phyloP scores from a whole-genome alignment of 1,284 basidiomycete genomes.

The Ceratobasidium sp. region DNA sequence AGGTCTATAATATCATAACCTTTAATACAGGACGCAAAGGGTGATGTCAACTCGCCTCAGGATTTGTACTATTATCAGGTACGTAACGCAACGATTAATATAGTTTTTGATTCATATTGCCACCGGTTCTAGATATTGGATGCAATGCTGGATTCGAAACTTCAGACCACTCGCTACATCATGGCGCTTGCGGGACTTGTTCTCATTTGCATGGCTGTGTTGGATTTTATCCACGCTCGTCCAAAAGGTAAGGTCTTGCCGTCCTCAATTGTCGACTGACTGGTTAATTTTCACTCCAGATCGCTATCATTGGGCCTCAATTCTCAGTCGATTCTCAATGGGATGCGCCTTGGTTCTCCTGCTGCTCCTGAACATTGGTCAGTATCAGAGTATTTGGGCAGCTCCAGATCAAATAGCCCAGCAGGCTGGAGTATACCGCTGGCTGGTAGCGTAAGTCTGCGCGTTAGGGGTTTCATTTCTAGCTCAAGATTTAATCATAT shows the following conservation, averaged over 20 bases:
- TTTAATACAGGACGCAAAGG: constrained; percentile 1
- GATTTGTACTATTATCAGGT: constrained; percentile 22
- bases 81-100: neutral
- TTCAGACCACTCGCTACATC: constrained; percentile 23
- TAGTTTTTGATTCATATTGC: neutral
- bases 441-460: constrained; percentile 17
- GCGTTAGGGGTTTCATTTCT: too few relatives aligned
- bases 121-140: constrained; percentile 27
- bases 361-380: constrained; percentile 14
- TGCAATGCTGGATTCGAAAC: constrained; percentile 4
- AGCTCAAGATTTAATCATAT: neutral
- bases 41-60: neutral
- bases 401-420: constrained; percentile 4
- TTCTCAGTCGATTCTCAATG: constrained; percentile 13
- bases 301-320: constrained; percentile 27
- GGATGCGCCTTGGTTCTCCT: neutral
- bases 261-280: neutral
- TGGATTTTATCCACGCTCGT: constrained; percentile 7
- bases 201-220: constrained; percentile 1
- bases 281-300: neutral
- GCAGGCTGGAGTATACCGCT: constrained; percentile 3
- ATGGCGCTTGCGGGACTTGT: constrained; percentile 10
- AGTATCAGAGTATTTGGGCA: constrained; percentile 20
- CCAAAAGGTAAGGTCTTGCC: constrained; percentile 2
- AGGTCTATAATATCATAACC: neutral